phyloP scores from a whole-genome alignment of 2,329 filamentous ascomycete genomes.

The Aspergillus floridensis region DNA sequence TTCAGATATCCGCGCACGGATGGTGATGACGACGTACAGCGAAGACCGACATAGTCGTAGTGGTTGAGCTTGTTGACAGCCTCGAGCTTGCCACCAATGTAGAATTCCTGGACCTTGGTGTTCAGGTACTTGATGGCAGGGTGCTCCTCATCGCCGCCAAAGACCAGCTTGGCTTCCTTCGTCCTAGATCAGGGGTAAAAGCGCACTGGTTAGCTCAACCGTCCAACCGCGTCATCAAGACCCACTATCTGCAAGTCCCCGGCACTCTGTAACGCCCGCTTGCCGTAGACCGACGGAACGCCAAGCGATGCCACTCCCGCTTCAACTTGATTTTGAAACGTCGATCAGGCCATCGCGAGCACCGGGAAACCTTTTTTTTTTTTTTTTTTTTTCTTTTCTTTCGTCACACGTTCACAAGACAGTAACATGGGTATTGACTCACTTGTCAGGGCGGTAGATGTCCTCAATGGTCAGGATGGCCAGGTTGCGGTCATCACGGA shows the following conservation, averaged over 20 bases:
- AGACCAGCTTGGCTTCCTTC: constrained; percentile 90
- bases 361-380: background rate
- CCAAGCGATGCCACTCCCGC: background rate
- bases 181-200: constrained; percentile 51
- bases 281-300: background rate
- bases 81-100: constrained; percentile 93
- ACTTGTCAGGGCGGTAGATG: constrained; percentile 95
- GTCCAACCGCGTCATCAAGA: constrained; percentile 27
- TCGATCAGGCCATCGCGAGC: constrained; percentile 4
- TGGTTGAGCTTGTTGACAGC: constrained; percentile 94
- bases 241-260: constrained; percentile 18
- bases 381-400: background rate
- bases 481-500: constrained; percentile 92
- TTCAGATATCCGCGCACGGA: background rate
- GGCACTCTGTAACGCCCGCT: background rate
- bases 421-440: constrained; percentile 36
- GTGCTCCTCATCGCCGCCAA: constrained; percentile 87
- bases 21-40: constrained; percentile 61
- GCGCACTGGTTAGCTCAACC: constrained; percentile 17
- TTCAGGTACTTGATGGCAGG: constrained; percentile 90
- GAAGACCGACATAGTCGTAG: constrained; percentile 96
- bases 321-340: background rate
- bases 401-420: background rate
- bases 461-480: constrained; percentile 95
- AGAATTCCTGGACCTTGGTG: constrained; percentile 77